Base-by-base conservation (phyloP, 1,284 basidiomycete genomes). In the Ceratobasidium sp. region DNA sequence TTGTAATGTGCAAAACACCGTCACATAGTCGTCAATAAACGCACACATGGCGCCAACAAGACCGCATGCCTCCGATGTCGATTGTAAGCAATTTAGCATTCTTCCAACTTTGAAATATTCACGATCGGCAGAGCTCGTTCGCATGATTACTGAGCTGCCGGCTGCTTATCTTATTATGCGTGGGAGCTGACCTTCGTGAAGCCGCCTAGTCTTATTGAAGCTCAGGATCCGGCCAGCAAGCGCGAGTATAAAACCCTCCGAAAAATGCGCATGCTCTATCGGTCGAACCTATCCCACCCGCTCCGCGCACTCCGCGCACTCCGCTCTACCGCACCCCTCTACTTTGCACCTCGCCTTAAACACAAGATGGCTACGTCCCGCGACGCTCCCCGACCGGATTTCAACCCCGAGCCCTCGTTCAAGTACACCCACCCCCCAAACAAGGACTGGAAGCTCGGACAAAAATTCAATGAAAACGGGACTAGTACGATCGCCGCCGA, bases 391-490 rank as follows among this genome's bases (percentile, higher is more conserved):
- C 59, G 71, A 41, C 59, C 71, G 12, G 71, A 74, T 27, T 88
- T 88, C 79, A 82, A 87, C 79, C 77, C 83, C 38, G 65, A 81
- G 3, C 81, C 84, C 35, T 81, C 82, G n/a, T 87, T 87, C 77
- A 83, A 82, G 80, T 80, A 85, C 67, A 89, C 88, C 23, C 83
- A 87, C 78, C 82, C 88, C 18, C 89, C 90, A 0, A 83, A 87
- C 79, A 88, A 89, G 14, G 81, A 81, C 12, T 93, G 90, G 89
- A 85, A 85, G 64, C 83, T 88, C 46, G 90, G 91, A 10, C 85
- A 88, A 77, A 90, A 90, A 23, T 82, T 90, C 23, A 80, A 83
- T 14, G 86, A 87, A 0, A 85, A 86, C n/a, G 88, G 88, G 0
- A 83, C 86, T 0, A 84, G 83, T 8, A 90, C 90, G 3, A 59